Evolutionary conservation across 495 filamentous ascomycete species (phyloP), one percentile per base, ranked within the genome.

Genomic region (Lophiotrema nucula): DNA sequence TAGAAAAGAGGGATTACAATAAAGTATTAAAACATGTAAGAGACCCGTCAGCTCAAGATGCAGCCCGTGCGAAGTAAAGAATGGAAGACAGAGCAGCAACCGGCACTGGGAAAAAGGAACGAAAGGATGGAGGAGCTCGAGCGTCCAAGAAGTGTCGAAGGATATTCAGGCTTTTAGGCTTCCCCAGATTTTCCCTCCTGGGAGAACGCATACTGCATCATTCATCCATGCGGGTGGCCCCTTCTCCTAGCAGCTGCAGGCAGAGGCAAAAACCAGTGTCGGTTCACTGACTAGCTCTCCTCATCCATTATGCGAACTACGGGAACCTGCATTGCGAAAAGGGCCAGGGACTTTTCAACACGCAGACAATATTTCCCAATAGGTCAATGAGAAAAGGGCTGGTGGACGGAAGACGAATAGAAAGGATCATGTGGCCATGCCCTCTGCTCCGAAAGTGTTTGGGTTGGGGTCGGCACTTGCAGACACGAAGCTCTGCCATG

Each of bases 161-260:
- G 56, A 48, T 21, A 53, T 60, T 60, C 57, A 51, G 52, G 47
- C 60, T 63, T 63, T 63, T 63, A 63, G 60, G 60, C 60, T 47
- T 63, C 52, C 58, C 58, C 49, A 43, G 49, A 46, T 60, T 47
- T 53, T 43, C 50, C 19, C 53, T 6, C 18, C 8, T 37, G 1
- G 23, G 4, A 45, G 38, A n/a, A n/a, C n/a, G n/a, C n/a, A n/a
- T n/a, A n/a, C n/a, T n/a, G n/a, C n/a, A n/a, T n/a, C n/a, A n/a
- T n/a, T n/a, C n/a, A n/a, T n/a, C n/a, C n/a, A n/a, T n/a, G n/a
- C n/a, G n/a, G n/a, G n/a, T n/a, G n/a, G n/a, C n/a, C n/a, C n/a
- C n/a, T n/a, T n/a, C n/a, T n/a, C n/a, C n/a, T n/a, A n/a, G n/a
- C n/a, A n/a, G n/a, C n/a, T n/a, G n/a, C n/a, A n/a, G n/a, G n/a